Evolutionary conservation across 2,329 filamentous ascomycete genomes (phyloP), one percentile per base, ranked within the genome.

Genomic region (Sporothrix brunneoviolacea): DNA sequence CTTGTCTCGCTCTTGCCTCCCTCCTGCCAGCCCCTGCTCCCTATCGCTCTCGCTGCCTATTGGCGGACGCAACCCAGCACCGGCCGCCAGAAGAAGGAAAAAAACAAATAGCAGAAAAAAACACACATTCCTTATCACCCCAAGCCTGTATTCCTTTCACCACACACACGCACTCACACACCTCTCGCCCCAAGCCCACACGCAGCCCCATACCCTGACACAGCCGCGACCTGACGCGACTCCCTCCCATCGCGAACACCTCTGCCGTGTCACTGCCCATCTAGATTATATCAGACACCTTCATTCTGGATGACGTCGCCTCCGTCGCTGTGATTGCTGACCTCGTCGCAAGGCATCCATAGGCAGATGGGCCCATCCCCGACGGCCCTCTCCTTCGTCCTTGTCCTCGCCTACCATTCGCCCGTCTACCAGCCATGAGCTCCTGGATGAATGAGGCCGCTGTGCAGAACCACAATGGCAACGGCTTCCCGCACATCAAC

Each of bases 391-490:
- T 22, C 40, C 39, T 24, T 28, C 36, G 32, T 39, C 45, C 38
- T 39, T 39, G 19, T 43, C 49, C 30, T 37, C 38, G 19, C 24
- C 28, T 43, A 15, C 38, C 35, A 24, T 32, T 48, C 47, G 49
- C 41, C 71, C 66, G 38, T 32, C 39, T 40, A 32, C 21, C 33
- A 64, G 62, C 64, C 73, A 84, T 84, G 81, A 84, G 77, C 74
- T 79, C 80, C 72, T 84, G 81, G 82, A 83, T 84, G 75, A 84
- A 83, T 70, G 81, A 85, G 68, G 73, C 80, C 70, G 75, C 75
- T 67, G 73, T 82, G 71, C 77, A 78, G 62, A 84, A 82, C 69
- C 80, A 83, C 70, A 82, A 83, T 82, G 79, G 79, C 74, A 81
- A 79, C 72, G 76, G 77, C 71, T 83, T 83, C 67, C 73, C 77